phyloP scores from a whole-genome alignment of 371 early-diverging fungal species.

The Mucor velutinosus region DNA sequence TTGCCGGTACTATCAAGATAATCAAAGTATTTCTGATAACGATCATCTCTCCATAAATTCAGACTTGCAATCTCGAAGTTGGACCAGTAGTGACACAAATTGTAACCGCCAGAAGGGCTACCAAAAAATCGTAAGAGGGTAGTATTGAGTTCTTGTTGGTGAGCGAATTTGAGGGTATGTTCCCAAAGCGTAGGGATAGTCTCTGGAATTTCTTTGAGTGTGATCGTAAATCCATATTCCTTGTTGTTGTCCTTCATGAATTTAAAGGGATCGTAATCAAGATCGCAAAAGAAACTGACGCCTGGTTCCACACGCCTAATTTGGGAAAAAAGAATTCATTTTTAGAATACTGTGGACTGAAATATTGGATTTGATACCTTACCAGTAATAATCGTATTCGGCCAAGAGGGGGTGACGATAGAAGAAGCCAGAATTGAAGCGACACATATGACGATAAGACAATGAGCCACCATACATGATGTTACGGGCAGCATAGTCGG shows the following conservation, averaged over 20 bases:
- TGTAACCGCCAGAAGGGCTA: slow-evolving; percentile 46
- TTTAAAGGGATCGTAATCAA: slow-evolving; percentile 89
- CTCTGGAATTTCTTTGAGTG: slow-evolving; percentile 74
- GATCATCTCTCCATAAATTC: slow-evolving; percentile 70
- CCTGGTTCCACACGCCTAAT: slow-evolving; percentile 97
- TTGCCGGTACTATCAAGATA: slow-evolving; percentile 81
- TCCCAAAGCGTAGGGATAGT: slow-evolving; percentile 90
- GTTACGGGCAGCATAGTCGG: slow-evolving; percentile 57
- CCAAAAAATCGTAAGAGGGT: slow-evolving; percentile 46
- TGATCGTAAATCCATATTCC: slow-evolving; percentile 85
- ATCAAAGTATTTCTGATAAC: slow-evolving; percentile 78
- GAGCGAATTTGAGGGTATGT: slow-evolving; percentile 62
- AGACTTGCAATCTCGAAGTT: slow-evolving; percentile 86
- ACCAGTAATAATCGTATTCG: slow-evolving; percentile 94
- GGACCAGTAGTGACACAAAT: slow-evolving; percentile 85
- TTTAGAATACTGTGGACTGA: not conserved
- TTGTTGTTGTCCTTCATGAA: slow-evolving; percentile 78
- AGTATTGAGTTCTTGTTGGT: slow-evolving; percentile 34
- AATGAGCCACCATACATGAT: slow-evolving; percentile 69
- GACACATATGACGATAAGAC: slow-evolving; percentile 49
- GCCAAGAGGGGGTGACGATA: slow-evolving; percentile 82
- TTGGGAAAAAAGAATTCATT: slow-evolving; percentile 28
- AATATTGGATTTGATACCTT: slow-evolving; percentile 15
- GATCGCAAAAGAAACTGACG: slow-evolving; percentile 86
- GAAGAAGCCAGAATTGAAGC: slow-evolving; percentile 89